phyloP scores from a whole-genome alignment of 2,329 filamentous ascomycete species.

The Trichoderma arundinaceum region DNA sequence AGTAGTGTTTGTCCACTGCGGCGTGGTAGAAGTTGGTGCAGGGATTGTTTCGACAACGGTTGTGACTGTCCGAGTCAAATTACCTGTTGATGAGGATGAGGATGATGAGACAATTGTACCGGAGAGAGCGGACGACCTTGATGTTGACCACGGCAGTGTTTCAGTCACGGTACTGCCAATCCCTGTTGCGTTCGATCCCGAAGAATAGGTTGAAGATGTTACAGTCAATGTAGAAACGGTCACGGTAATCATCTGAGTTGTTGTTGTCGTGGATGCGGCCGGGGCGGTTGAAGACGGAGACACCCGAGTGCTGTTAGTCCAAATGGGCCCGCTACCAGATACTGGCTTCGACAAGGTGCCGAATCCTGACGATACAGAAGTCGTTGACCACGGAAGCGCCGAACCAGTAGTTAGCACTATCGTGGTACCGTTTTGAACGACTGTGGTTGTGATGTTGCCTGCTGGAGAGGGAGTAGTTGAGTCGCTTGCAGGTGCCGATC shows the following conservation, averaged over 20 bases:
- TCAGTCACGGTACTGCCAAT: neutral
- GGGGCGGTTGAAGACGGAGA: constrained; percentile 8
- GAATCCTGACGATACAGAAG: constrained; percentile 34
- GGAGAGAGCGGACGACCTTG: constrained; percentile 7
- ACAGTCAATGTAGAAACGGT: constrained; percentile 24
- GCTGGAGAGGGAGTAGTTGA: constrained; percentile 22
- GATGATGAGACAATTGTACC: constrained; percentile 1
- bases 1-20: constrained; percentile 14
- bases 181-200: constrained; percentile 1
- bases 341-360: neutral
- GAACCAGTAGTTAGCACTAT: constrained; percentile 30
- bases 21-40: neutral
- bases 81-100: neutral
- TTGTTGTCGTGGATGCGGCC: constrained; percentile 14
- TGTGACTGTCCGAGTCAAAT: constrained; percentile 5
- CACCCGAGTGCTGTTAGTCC: constrained; percentile 28
- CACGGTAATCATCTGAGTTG: constrained; percentile 25
- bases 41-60: constrained; percentile 4
- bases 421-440: constrained; percentile 29
- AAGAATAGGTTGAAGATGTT: constrained; percentile 1
- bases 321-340: constrained; percentile 17
- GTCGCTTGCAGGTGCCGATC: neutral
- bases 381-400: constrained; percentile 26
- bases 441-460: constrained; percentile 34
- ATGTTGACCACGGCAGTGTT: constrained; percentile 18